These are phyloP conservation scores for Fusarium verticillioides DNA, from an alignment of 2,329 filamentous ascomycete genomes.

Conservation along the genomic window DNA sequence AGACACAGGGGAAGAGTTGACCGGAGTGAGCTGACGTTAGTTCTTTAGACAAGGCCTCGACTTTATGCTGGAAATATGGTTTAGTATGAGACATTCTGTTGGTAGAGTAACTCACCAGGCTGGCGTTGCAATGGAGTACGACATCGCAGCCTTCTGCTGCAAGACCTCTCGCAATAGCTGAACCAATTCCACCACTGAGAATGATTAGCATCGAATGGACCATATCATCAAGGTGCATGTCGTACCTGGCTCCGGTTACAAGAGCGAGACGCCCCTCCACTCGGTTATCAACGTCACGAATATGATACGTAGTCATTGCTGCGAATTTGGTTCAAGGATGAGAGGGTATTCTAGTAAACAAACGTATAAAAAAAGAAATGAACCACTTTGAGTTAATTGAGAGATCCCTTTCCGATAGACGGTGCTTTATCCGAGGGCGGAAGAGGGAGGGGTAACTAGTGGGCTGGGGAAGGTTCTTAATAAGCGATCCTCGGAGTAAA, in stretches of 20 bases:
- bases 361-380: neutral
- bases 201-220: neutral
- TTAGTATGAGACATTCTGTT: neutral
- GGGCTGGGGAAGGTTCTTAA: neutral
- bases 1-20: constrained; percentile 21
- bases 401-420: neutral
- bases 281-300: constrained; percentile 21
- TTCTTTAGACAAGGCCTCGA: constrained; percentile 12
- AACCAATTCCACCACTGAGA: constrained; percentile 24
- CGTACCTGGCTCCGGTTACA: constrained; percentile 22
- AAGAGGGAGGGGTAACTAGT: constrained; percentile 16
- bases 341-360: accelerated
- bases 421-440: constrained; percentile 14
- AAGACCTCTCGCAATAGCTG: constrained; percentile 14
- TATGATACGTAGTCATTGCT: constrained; percentile 20
- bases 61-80: constrained; percentile 1
- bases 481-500: constrained; percentile 13
- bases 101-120: neutral
- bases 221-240: too few species aligned
- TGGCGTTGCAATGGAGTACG: constrained; percentile 30
- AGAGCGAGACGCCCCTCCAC: constrained; percentile 24
- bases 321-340: accelerated
- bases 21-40: neutral
- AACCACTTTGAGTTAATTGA: neutral
- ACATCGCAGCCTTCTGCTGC: constrained; percentile 30